Base-by-base conservation (phyloP, 2,329 filamentous ascomycete genomes). In the Penicillium thymicola region DNA sequence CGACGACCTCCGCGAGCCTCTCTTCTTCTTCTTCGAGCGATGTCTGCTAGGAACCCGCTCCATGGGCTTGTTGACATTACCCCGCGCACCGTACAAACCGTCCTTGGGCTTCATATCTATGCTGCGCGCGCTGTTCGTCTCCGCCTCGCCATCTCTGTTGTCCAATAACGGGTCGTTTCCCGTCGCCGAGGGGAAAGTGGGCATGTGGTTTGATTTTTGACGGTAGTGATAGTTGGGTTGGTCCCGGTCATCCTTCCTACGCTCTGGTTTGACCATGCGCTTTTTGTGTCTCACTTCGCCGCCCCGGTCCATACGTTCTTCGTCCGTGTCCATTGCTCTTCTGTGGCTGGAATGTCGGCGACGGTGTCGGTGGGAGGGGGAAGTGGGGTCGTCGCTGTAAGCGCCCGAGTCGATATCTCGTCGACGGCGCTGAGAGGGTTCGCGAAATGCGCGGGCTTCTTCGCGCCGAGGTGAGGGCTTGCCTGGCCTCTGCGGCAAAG, bases 221-320 rank as follows among this genome's bases (percentile, higher is more conserved):
- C 91, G 87, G 75, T 99, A 99, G 76, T 97, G 85, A 71, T 97
- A 99, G 73, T 97, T 95, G 14, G 92, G 92, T 72, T 97, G 92
- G 65, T 92, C 89, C 62, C 83, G 86, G 65, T 92, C 89, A 65
- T 96, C 90, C 65, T 89, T 85, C 68, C 89, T 89, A 63, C 94
- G 85, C 76, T 99, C 94, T 0, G 94, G 94, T 59, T 89, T 84
- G 70, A 99, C 87, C 61, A 99, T 79, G 73, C 90, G 97, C 72
- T 89, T 86, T 76, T 97, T 97, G 66, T 92, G 86, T 59, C 76
- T 73, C 55, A 87, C 65, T 16, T 85, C 84, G 18, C 60, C 67
- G 23, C 73, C 67, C 10, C 75, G 69, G 68, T 83, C 79, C 65
- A 82, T 81, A 47, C 81, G 80, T 59, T 85, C 82, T 52, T 77